These are phyloP conservation scores for Aspergillus luchuensis DNA, from an alignment of 2,329 filamentous ascomycete genomes.

Conservation along the genomic window DNA sequence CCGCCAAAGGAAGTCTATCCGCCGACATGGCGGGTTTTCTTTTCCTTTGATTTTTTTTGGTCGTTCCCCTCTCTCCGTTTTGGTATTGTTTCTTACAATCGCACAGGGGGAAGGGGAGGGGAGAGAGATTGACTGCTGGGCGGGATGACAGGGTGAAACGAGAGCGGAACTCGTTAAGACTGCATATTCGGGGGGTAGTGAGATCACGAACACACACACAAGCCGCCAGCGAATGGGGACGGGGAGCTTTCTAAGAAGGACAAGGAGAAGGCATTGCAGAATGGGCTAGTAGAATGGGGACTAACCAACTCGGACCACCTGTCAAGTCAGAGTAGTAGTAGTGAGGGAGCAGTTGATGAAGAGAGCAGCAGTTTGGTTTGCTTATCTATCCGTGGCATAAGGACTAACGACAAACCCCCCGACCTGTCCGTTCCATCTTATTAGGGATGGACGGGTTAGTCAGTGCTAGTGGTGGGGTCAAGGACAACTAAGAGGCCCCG, in stretches of 20 bases:
- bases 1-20: slow-evolving; percentile 19
- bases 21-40: slow-evolving; percentile 20
- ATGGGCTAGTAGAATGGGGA: background rate
- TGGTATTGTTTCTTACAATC: background rate
- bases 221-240: slow-evolving; percentile 6
- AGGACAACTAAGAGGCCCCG: slow-evolving; percentile 15
- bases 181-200: slow-evolving; percentile 15
- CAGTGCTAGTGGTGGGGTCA: slow-evolving; percentile 9
- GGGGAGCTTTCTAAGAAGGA: background rate
- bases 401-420: background rate
- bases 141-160: slow-evolving; percentile 11
- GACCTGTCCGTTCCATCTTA: slow-evolving; percentile 6
- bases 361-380: slow-evolving; percentile 7
- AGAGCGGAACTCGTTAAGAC: slow-evolving; percentile 14
- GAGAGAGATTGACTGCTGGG: background rate
- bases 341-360: background rate
- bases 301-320: slow-evolving; percentile 1
- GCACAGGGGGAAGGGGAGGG: background rate
- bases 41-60: background rate
- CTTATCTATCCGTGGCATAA: slow-evolving; percentile 11
- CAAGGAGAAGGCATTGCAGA: slow-evolving; percentile 14
- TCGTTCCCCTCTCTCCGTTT: background rate
- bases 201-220: slow-evolving; percentile 9
- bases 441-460: slow-evolving; percentile 11
- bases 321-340: background rate